Base-by-base conservation (phyloP, 2,329 filamentous ascomycete genomes). In the Amesomyces nigricolor region DNA sequence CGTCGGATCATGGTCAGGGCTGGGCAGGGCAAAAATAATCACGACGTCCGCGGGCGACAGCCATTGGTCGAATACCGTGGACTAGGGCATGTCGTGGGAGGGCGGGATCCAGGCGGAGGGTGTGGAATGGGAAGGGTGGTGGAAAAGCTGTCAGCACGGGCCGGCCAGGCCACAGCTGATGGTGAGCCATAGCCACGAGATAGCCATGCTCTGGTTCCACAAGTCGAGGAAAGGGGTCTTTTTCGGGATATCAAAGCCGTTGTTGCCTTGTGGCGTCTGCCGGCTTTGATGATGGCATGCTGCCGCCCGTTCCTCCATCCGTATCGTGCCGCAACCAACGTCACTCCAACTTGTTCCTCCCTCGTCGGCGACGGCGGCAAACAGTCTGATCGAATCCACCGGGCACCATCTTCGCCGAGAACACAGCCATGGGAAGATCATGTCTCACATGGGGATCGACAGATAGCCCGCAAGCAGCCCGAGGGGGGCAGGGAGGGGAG, bases 61-160 rank as follows among this genome's bases (percentile, higher is more conserved):
- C 35, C 51, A 64, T 64, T 65, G 63, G 63, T 51, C 56, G 39
- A 40, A 54, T 64, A 58, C 61, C 48, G 55, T 39, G 50, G 37
- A 52, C 47, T 45, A 48, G 45, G 26, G 37, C 51, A 37, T 42
- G 42, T 14, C 22, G 42, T 54, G 58, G 26, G 52, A 55, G 56
- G 58, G 58, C 38, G 40, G 58, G 48, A 58, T 54, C 38, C 37
- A n/a, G 10, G 10, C 7, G 49, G 44, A 30, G 40, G 26, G n/a
- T 35, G 11, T 35, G 9, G 47, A 26, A 44, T 49, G 47, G 37
- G 22, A 29, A 22, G 32, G 16, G 17, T 35, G 47, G 56, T 58
- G 57, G 58, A 51, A 46, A 42, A 47, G 17, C 40, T 48, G 47
- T 56, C 47, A 54, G 51, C 54, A 51, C 46, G 53, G 50, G 39